These are phyloP conservation scores for Podospora australis DNA, from an alignment of 495 filamentous ascomycete genomes.

Conservation along the genomic window DNA sequence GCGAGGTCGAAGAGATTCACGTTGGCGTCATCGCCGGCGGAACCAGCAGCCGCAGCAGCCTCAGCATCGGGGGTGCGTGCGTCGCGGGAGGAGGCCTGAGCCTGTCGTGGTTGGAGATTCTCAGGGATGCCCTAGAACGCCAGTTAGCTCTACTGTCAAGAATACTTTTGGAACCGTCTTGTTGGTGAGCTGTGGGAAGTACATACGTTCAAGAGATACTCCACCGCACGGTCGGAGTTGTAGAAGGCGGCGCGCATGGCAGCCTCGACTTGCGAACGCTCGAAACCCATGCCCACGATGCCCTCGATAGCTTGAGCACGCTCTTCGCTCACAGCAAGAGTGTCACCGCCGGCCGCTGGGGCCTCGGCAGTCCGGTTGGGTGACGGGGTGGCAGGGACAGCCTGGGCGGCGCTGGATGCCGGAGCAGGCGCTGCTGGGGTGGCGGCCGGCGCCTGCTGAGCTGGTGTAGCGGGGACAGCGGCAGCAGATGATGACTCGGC, in stretches of 20 bases:
- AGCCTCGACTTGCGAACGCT: slow-evolving; percentile 74
- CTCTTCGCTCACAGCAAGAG: slow-evolving; percentile 75
- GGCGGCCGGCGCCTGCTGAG: slow-evolving; percentile 49
- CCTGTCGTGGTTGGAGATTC: slow-evolving; percentile 52
- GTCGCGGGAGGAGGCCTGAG: slow-evolving; percentile 17
- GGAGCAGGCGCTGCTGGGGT: slow-evolving; percentile 53
- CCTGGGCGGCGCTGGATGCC: slow-evolving; percentile 48
- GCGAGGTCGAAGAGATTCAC: slow-evolving; percentile 95
- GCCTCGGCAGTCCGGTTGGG: slow-evolving; percentile 37
- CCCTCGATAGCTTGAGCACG: slow-evolving; percentile 81
- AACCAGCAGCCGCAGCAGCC: slow-evolving; percentile 29
- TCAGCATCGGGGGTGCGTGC: slow-evolving; percentile 31
- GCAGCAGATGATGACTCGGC: slow-evolving; percentile 42
- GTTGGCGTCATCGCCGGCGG: slow-evolving; percentile 57
- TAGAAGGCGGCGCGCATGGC: slow-evolving; percentile 94
- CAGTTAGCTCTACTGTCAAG: too few species aligned
- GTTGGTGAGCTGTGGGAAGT: too few species aligned
- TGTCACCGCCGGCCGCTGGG: slow-evolving; percentile 55
- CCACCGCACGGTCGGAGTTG: slow-evolving; percentile 95
- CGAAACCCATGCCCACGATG: slow-evolving; percentile 96
- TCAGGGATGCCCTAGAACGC: slow-evolving; percentile 78
- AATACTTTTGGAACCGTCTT: too few species aligned
- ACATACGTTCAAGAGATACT: slow-evolving; percentile 84
- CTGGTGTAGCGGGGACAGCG: slow-evolving; percentile 61
- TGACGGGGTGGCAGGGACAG: slow-evolving; percentile 64